phyloP scores from a whole-genome alignment of 192 early-diverging fungal species.

The Gaertneriomyces semiglobifer region DNA sequence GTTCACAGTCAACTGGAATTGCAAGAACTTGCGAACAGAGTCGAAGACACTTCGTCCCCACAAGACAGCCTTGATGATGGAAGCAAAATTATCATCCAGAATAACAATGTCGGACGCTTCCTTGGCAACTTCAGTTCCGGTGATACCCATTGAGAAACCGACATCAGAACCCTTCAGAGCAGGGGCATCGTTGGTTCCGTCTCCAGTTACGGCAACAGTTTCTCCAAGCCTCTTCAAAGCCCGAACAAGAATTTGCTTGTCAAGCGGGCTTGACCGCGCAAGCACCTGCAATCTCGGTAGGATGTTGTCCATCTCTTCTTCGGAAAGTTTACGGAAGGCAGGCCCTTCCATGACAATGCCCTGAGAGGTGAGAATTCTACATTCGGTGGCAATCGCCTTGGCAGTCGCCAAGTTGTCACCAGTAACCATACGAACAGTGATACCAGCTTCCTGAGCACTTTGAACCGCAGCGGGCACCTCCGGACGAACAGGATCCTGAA shows the following conservation, averaged over 20 bases:
- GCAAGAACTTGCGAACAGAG: constrained; percentile 95
- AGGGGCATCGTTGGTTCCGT: constrained; percentile 98
- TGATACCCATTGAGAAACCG: constrained; percentile 99
- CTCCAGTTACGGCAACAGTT: constrained; percentile 97
- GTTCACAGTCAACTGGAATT: constrained; percentile 99
- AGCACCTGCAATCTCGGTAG: constrained; percentile 91
- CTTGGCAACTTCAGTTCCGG: constrained; percentile 99
- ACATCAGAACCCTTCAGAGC: constrained; percentile 94
- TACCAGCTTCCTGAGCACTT: constrained; percentile 85
- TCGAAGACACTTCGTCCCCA: constrained; percentile 98
- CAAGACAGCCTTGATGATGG: constrained; percentile 93
- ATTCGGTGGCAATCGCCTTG: constrained; percentile 87
- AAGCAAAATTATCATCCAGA: constrained; percentile 98
- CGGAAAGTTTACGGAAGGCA: constrained; percentile 78
- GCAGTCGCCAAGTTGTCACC: constrained; percentile 96
- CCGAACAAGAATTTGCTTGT: constrained; percentile 93
- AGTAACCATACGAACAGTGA: constrained; percentile 98
- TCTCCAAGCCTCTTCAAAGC: constrained; percentile 85
- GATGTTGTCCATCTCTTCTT: constrained; percentile 82
- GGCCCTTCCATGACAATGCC: constrained; percentile 95
- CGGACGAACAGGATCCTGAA: constrained; percentile 92
- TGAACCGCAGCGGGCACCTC: constrained; percentile 91
- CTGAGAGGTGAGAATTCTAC: constrained; percentile 82
- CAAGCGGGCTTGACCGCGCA: constrained; percentile 89
- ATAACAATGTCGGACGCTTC: constrained; percentile 97